Conservation (phyloP, 345 rosid genomes). For the Gossypium rotundifolium region DNA sequence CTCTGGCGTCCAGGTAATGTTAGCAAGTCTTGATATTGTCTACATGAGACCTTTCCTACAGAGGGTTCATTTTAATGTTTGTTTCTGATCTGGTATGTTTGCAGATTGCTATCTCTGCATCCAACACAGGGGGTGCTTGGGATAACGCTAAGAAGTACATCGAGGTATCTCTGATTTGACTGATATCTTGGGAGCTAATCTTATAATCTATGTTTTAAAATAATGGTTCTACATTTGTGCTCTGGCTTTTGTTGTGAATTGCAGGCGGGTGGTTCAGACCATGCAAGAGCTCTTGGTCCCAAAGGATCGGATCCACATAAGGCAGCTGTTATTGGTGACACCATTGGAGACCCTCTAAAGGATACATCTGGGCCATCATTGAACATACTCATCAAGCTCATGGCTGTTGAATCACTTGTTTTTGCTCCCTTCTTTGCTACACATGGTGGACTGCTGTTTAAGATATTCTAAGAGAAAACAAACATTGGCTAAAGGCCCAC, state of each 20-base stretch:
- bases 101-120: slow-evolving; percentile 92
- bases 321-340: slow-evolving; percentile 96
- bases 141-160: slow-evolving; percentile 98
- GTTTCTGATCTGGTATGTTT: not conserved
- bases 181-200: not conserved
- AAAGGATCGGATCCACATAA: slow-evolving; percentile 95
- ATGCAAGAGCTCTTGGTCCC: slow-evolving; percentile 87
- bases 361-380: slow-evolving; percentile 98
- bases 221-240: not conserved
- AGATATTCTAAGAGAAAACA: slow-evolving; percentile 25
- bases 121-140: slow-evolving; percentile 99
- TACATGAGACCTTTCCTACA: not conserved
- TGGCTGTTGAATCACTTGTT: slow-evolving; percentile 99
- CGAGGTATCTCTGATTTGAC: slow-evolving; percentile 41
- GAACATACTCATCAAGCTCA: slow-evolving; percentile 92
- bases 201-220: not conserved
- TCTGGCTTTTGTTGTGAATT: not conserved
- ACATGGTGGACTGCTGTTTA: slow-evolving; percentile 91
- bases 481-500: not conserved
- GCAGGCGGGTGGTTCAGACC: slow-evolving; percentile 90
- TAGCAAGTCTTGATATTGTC: not conserved
- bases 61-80: not conserved
- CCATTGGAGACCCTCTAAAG: slow-evolving; percentile 93
- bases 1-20: slow-evolving; percentile 81
- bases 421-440: slow-evolving; percentile 96